Percentiles rank a stretch among this genome's conserved stretches.
phyloP scores from a whole-genome alignment of 345 rosid genomes.

The Gossypium rotundifolium region DNA sequence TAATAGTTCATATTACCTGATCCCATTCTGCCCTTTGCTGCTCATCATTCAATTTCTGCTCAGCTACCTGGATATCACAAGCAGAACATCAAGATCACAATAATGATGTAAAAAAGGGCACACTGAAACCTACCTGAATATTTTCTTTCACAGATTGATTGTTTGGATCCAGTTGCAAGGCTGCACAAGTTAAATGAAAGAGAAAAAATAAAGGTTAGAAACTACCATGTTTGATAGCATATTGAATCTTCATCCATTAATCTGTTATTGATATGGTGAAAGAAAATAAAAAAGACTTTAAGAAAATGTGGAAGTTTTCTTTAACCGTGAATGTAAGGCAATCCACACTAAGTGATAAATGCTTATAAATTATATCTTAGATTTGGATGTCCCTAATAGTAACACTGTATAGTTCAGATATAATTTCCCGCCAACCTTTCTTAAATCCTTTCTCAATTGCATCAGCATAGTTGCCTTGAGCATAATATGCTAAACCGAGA shows the following conservation, averaged over 20 bases:
- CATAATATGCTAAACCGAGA: slow-evolving; percentile 80
- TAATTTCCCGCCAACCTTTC: slow-evolving; percentile 50
- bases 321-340: neutral
- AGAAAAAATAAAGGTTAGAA: neutral
- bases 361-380: neutral
- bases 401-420: neutral
- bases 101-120: neutral
- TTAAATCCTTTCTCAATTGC: slow-evolving; percentile 81
- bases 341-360: neutral
- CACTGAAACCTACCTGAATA: slow-evolving; percentile 45
- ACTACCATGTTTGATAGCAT: slow-evolving; percentile 7
- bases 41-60: slow-evolving; percentile 62
- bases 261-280: neutral
- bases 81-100: slow-evolving; percentile 2
- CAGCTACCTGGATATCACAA: slow-evolving; percentile 49
- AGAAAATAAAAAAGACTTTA: neutral
- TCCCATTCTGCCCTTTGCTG: slow-evolving; percentile 33
- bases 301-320: neutral
- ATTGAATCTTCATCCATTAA: neutral
- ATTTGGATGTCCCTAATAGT: neutral
- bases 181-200: slow-evolving; percentile 33
- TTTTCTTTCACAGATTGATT: slow-evolving; percentile 72
- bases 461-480: slow-evolving; percentile 62
- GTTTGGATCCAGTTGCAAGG: slow-evolving; percentile 71
- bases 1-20: slow-evolving; percentile 38